Evolutionary conservation across 805 yeast genomes (phyloP).

Genomic region (Candida tibetensis): DNA sequence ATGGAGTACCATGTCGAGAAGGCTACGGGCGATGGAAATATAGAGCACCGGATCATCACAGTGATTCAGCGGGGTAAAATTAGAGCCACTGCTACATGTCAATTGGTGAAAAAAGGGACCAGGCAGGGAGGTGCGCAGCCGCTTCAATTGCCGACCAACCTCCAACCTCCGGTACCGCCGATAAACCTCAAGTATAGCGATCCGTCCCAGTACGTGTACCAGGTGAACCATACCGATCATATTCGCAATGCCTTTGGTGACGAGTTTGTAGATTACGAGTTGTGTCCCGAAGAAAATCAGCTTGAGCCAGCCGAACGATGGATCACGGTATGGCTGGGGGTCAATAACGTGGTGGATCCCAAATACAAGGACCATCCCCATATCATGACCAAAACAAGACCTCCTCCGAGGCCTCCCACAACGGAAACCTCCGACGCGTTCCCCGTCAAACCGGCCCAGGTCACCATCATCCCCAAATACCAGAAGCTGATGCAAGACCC

Average conservation of each 20-base stretch:
- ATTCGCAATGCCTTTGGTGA: constrained; percentile 37
- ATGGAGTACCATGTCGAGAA: constrained; percentile 53
- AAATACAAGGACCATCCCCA: constrained; percentile 5
- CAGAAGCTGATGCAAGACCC: constrained; percentile 21
- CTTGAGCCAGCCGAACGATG: constrained; percentile 35
- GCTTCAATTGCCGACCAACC: too few relatives aligned
- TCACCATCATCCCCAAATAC: constrained; percentile 15
- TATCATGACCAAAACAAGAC: neutral
- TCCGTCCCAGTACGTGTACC: constrained; percentile 20
- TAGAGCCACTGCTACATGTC: constrained; percentile 51
- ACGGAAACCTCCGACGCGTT: neutral
- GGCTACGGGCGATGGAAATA: constrained; percentile 52
- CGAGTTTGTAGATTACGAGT: constrained; percentile 32
- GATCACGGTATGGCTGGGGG: constrained; percentile 40
- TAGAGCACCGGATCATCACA: constrained; percentile 50
- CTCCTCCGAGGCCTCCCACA: neutral
- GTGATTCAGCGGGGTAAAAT: constrained; percentile 53
- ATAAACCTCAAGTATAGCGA: constrained; percentile 22
- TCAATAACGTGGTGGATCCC: constrained; percentile 19
- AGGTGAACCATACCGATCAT: constrained; percentile 34
- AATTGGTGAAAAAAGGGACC: constrained; percentile 24
- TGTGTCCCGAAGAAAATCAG: constrained; percentile 33
- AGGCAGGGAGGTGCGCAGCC: neutral
- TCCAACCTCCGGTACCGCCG: neutral
- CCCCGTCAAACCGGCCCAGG: neutral